Evolutionary conservation across 805 yeast species (phyloP).

Genomic region (Priceomyces castillae): DNA sequence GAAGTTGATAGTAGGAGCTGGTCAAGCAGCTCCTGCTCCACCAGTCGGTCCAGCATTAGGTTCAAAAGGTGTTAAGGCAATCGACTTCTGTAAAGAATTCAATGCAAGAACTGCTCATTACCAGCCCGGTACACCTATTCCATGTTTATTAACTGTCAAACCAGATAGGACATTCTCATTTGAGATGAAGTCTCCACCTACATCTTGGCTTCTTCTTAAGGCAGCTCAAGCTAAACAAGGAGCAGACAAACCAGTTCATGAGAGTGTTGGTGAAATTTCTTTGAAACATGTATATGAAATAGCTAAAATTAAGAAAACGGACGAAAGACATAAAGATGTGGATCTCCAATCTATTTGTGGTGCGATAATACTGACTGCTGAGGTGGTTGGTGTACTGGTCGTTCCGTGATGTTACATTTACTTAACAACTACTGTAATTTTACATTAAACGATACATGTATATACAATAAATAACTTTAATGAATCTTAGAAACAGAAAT

Average conservation of each 20-base stretch:
- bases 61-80: conserved; percentile 97
- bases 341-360: conserved; percentile 77
- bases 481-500: background rate
- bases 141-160: conserved; percentile 76
- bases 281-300: conserved; percentile 92
- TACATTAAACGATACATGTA: conserved; percentile 7
- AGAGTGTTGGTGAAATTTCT: conserved; percentile 60
- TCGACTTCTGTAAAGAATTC: conserved; percentile 97
- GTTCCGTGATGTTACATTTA: conserved; percentile 45
- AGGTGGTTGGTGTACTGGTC: conserved; percentile 81
- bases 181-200: conserved; percentile 87
- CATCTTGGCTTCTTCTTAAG: conserved; percentile 78
- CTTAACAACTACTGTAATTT: background rate
- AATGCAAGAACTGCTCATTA: conserved; percentile 92
- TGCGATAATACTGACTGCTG: conserved; percentile 84
- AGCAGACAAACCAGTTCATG: conserved; percentile 61
- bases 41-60: conserved; percentile 99
- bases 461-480: conserved; percentile 1
- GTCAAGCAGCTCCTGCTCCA: conserved; percentile 97
- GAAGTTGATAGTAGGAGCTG: conserved; percentile 92
- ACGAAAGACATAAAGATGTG: conserved; percentile 68
- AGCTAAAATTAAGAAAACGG: conserved; percentile 89
- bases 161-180: conserved; percentile 92
- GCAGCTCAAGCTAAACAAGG: conserved; percentile 85
- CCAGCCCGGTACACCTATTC: conserved; percentile 85